Base-by-base conservation (phyloP, 257 asterid species). In the Thymus mandschuricus region DNA sequence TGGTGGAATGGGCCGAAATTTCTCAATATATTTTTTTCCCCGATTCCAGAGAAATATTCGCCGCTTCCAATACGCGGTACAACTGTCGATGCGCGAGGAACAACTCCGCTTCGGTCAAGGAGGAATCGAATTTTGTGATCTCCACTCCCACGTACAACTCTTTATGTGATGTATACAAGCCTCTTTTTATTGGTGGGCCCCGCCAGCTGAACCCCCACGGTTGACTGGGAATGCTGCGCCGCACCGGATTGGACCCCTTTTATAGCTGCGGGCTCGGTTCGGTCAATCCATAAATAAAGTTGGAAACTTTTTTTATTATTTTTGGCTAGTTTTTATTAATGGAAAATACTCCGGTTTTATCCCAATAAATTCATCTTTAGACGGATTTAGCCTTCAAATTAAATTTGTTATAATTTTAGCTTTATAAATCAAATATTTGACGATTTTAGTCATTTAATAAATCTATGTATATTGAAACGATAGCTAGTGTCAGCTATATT, bases 1-100 rank as follows among this genome's bases (percentile, higher is more conserved):
- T 55, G 73, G 69, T 68, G 69, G 62, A 49, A 41, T 35, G 54
- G 63, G 73, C 48, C 68, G 68, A 54, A 56, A 41, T 44, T 62
- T n/a, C n/a, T 68, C 64, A 38, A 48, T 49, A 28, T 31, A 41
- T 62, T 56, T 15, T 28, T 1, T 34, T 34, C 3, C 4, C 3
- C 3, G 71, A 11, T 66, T 75, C 70, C 69, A 67, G 67, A 52
- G 45, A 68, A 13, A 44, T 50, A 62, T 66, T 60, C 63, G 5
- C 45, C 28, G 34, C 41, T 59, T 10, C 69, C 70, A 61, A 13
- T 49, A 12, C 21, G 15, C n/a, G 1, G 82, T 70, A 77, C 78
- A 70, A 66, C 62, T 15, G 2, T 2, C 21, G 1, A 1, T 57
- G 41, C 48, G 6, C 12, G 31, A 29, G 2, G 71, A 2, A 75